Percentiles rank a stretch among this genome's conserved stretches.
These are phyloP conservation scores for Iris macrosiphon DNA, from an alignment of 106 monocot species.

Conservation along the genomic window DNA sequence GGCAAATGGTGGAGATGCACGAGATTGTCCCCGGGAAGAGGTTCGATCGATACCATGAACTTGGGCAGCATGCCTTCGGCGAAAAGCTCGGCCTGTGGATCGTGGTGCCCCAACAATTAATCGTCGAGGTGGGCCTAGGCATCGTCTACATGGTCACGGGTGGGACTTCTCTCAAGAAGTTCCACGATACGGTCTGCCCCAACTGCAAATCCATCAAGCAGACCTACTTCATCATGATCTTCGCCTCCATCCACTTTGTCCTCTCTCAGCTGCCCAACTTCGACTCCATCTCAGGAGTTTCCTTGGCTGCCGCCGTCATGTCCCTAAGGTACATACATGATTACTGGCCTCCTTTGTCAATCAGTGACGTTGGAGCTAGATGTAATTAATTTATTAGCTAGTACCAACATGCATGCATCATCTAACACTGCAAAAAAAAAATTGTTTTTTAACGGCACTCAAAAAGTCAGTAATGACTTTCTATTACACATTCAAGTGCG, in stretches of 20 bases:
- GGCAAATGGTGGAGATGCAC: slow-evolving; percentile 91
- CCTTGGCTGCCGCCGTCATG: slow-evolving; percentile 59
- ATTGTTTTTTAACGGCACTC: too few species aligned
- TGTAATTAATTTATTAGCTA: background rate
- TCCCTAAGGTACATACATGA: slow-evolving; percentile 59
- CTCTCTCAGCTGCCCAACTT: slow-evolving; percentile 58
- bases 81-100: slow-evolving; percentile 65
- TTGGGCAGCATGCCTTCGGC: slow-evolving; percentile 70
- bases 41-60: slow-evolving; percentile 73
- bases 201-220: slow-evolving; percentile 43
- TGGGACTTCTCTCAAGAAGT: slow-evolving; percentile 58
- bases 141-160: slow-evolving; percentile 71
- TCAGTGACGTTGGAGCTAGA: too few species aligned
- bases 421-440: background rate
- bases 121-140: slow-evolving; percentile 48
- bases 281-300: slow-evolving; percentile 54
- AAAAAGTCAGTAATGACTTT: too few species aligned
- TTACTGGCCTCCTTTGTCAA: too few species aligned
- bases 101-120: slow-evolving; percentile 52
- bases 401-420: background rate
- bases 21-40: slow-evolving; percentile 71
- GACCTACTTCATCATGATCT: slow-evolving; percentile 70
- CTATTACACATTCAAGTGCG: too few species aligned
- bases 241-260: slow-evolving; percentile 55
- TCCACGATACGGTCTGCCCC: slow-evolving; percentile 45